Evolutionary conservation across 2,329 filamentous ascomycete species (phyloP).

Genomic region (Bipolaris oryzae): DNA sequence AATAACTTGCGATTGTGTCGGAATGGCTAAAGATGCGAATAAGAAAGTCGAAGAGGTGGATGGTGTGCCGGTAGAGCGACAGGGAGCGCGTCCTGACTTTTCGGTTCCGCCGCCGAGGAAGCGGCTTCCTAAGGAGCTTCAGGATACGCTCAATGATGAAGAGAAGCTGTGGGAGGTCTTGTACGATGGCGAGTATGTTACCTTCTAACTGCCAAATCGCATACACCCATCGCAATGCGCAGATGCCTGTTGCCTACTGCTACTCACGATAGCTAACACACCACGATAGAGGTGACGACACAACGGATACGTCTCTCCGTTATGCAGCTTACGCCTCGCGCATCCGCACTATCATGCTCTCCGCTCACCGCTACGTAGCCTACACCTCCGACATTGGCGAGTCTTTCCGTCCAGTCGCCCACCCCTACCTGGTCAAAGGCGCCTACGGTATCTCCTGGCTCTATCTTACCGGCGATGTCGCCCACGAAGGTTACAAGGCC

Average conservation of each 20-base stretch:
- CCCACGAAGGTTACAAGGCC: slow-evolving; percentile 92
- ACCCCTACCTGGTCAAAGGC: slow-evolving; percentile 77
- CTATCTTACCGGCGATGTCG: slow-evolving; percentile 88
- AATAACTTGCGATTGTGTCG: neutral
- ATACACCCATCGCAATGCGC: neutral
- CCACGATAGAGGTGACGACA: slow-evolving; percentile 68
- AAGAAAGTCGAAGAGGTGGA: slow-evolving; percentile 35
- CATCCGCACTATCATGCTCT: slow-evolving; percentile 82
- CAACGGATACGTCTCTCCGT: slow-evolving; percentile 82
- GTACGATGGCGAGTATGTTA: slow-evolving; percentile 76
- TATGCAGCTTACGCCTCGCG: slow-evolving; percentile 93
- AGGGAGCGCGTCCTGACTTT: slow-evolving; percentile 56
- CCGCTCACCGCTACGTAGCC: slow-evolving; percentile 92
- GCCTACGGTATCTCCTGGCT: slow-evolving; percentile 94
- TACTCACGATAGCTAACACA: slow-evolving; percentile 4
- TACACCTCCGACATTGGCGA: slow-evolving; percentile 98
- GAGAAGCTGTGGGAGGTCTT: slow-evolving; percentile 79
- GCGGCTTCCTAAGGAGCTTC: slow-evolving; percentile 61
- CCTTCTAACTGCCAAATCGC: neutral
- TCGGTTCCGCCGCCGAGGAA: slow-evolving; percentile 56
- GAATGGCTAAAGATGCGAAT: slow-evolving; percentile 48
- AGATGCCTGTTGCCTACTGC: neutral
- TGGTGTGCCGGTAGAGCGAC: slow-evolving; percentile 51
- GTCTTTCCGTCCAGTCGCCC: slow-evolving; percentile 90
- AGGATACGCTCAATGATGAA: slow-evolving; percentile 64